A percentile compares a stretch with the other conserved stretches of the same genome.
These are phyloP conservation scores for Sporisorium exsertum DNA, from an alignment of 1,284 basidiomycete species.

Conservation along the genomic window DNA sequence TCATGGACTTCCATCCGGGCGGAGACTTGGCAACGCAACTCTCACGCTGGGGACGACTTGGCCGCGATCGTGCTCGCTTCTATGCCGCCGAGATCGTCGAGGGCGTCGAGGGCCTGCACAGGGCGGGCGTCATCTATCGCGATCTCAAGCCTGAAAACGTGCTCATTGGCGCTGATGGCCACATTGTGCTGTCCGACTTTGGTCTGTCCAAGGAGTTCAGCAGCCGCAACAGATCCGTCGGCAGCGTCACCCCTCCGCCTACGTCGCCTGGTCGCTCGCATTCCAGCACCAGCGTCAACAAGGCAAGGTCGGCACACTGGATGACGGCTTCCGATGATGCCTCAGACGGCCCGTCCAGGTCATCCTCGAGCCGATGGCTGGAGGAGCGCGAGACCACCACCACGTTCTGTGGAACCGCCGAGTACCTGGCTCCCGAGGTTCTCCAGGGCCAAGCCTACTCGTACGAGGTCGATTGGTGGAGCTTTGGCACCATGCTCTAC, in stretches of 20 bases:
- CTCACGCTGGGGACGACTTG: constrained; percentile 91
- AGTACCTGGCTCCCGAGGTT: constrained; percentile 99
- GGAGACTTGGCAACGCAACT: constrained; percentile 87
- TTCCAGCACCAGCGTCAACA: constrained; percentile 73
- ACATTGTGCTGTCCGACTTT: constrained; percentile 99
- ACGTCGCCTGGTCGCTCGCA: constrained; percentile 70
- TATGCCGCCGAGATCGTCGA: constrained; percentile 99
- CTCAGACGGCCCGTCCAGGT: constrained; percentile 15
- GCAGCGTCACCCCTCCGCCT: constrained; percentile 84
- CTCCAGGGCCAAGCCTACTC: constrained; percentile 97
- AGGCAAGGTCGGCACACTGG: constrained; percentile 86
- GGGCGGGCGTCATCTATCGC: constrained; percentile 99
- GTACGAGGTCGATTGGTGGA: constrained; percentile 99
- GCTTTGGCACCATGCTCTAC: constrained; percentile 96
- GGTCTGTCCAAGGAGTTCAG: constrained; percentile 82
- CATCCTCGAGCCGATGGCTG: constrained; percentile 81
- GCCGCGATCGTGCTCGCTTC: constrained; percentile 92
- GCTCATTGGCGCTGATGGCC: constrained; percentile 95
- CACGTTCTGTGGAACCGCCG: constrained; percentile 98
- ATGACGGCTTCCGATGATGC: constrained; percentile 78
- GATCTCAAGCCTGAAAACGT: constrained; percentile 99
- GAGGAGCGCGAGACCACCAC: constrained; percentile 98
- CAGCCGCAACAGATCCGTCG: constrained; percentile 80
- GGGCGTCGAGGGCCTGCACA: constrained; percentile 95
- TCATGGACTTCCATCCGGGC: constrained; percentile 88